These are phyloP conservation scores for Lasiosphaeria hispida DNA, from an alignment of 495 filamentous ascomycete genomes.

Conservation along the genomic window DNA sequence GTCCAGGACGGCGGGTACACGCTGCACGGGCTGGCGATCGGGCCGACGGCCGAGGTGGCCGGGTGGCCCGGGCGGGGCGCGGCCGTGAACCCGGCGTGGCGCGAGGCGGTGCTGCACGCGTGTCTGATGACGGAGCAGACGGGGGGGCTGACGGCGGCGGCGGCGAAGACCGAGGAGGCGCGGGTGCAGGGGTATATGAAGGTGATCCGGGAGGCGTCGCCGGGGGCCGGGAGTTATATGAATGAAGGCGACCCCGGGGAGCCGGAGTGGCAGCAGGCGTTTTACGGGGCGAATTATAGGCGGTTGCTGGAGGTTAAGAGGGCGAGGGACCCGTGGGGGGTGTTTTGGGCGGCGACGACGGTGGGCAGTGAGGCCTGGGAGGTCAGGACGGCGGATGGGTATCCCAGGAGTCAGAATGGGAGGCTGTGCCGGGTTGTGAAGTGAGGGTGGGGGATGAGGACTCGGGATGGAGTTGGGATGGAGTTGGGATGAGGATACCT, in stretches of 20 bases:
- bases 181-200: constrained; percentile 27
- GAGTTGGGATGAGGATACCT: no score
- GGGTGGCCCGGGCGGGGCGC: constrained; percentile 41
- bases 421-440: constrained; percentile 26
- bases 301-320: constrained; percentile 50
- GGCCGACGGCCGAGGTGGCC: constrained; percentile 28
- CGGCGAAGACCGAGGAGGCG: constrained; percentile 26
- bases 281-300: constrained; percentile 55
- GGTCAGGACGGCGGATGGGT: constrained; percentile 34
- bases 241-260: constrained; percentile 55
- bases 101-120: constrained; percentile 51
- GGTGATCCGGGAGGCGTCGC: constrained; percentile 33
- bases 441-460: neutral
- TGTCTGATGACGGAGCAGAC: constrained; percentile 37
- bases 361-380: constrained; percentile 54
- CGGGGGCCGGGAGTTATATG: constrained; percentile 43
- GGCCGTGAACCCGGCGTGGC: constrained; percentile 55
- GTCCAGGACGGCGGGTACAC: constrained; percentile 37
- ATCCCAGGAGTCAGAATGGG: constrained; percentile 47
- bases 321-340: constrained; percentile 48
- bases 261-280: constrained; percentile 56
- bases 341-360: constrained; percentile 55
- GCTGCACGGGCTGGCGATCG: constrained; percentile 41
- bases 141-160: constrained; percentile 23
- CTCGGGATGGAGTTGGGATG: no score